phyloP scores from a whole-genome alignment of 2,329 filamentous ascomycete species.

The Aspergillus tubingensis region DNA sequence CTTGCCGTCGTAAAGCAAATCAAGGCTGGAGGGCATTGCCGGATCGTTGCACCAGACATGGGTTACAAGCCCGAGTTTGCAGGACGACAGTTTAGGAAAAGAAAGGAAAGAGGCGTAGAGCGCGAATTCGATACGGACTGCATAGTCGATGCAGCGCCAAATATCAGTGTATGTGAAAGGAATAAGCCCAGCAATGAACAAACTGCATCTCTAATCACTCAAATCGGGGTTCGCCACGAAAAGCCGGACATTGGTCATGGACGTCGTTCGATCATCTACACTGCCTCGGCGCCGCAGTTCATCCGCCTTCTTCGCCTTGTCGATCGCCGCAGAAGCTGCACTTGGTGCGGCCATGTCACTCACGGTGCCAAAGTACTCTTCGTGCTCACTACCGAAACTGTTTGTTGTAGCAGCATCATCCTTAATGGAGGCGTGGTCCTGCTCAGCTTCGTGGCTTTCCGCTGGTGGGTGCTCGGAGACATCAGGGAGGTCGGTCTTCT shows the following conservation, averaged over 20 bases:
- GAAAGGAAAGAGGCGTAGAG: neutral
- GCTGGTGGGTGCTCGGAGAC: conserved; percentile 43
- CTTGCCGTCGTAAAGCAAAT: neutral
- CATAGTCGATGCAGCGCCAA: neutral
- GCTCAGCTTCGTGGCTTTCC: conserved; percentile 30
- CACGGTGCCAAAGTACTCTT: conserved; percentile 58
- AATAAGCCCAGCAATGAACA: neutral
- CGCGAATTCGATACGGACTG: neutral
- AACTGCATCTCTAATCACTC: conserved; percentile 35
- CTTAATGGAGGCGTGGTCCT: conserved; percentile 27
- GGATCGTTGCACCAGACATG: neutral
- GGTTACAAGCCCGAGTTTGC: neutral
- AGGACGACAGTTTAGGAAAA: neutral
- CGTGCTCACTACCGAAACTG: conserved; percentile 42
- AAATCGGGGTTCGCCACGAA: conserved; percentile 53
- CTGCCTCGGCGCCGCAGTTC: conserved; percentile 50
- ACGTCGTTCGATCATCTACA: conserved; percentile 51
- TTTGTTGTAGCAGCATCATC: conserved; percentile 34
- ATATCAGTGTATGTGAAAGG: neutral
- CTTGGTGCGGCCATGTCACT: conserved; percentile 53
- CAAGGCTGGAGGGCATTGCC: neutral
- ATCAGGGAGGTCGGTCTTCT: conserved; percentile 44
- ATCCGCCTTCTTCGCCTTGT: conserved; percentile 45
- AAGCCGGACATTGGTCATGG: conserved; percentile 49
- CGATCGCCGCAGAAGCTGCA: conserved; percentile 39